phyloP scores from a whole-genome alignment of 495 filamentous ascomycete genomes.

The Talaromyces liani region DNA sequence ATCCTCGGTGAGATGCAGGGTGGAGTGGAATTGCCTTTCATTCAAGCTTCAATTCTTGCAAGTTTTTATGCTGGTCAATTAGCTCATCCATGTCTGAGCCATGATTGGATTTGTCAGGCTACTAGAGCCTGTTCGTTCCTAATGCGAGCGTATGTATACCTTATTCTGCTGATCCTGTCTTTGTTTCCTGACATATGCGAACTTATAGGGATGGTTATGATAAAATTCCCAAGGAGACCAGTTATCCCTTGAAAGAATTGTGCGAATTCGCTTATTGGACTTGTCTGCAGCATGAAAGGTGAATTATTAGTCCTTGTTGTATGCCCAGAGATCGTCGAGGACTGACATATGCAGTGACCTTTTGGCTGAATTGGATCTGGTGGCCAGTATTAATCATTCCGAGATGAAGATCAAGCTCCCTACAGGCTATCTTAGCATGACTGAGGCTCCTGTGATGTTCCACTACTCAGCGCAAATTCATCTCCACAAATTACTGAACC shows the following conservation, averaged over 20 bases:
- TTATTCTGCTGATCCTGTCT: background rate
- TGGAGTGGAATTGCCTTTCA: slow-evolving; percentile 68
- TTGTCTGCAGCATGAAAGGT: slow-evolving; percentile 90
- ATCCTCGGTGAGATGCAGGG: slow-evolving; percentile 76
- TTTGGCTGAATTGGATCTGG: slow-evolving; percentile 77
- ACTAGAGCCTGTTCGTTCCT: slow-evolving; percentile 69
- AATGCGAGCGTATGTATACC: slow-evolving; percentile 51
- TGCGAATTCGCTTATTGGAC: slow-evolving; percentile 86
- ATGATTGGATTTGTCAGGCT: slow-evolving; percentile 77
- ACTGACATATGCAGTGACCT: slow-evolving; percentile 58
- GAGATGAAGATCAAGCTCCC: slow-evolving; percentile 64
- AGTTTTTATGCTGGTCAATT: slow-evolving; percentile 85
- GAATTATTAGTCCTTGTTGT: slow-evolving; percentile 10
- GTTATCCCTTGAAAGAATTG: slow-evolving; percentile 24
- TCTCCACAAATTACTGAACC: slow-evolving; percentile 77
- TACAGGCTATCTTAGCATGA: slow-evolving; percentile 26
- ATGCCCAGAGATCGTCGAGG: background rate
- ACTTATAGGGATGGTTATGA: slow-evolving; percentile 20
- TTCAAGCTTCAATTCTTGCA: slow-evolving; percentile 79
- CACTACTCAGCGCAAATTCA: slow-evolving; percentile 83
- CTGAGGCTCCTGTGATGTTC: slow-evolving; percentile 50
- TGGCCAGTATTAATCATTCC: slow-evolving; percentile 65
- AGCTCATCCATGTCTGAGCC: slow-evolving; percentile 81
- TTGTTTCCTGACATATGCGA: background rate
- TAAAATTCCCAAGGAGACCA: background rate